Evolutionary conservation across 2,329 filamentous ascomycete genomes (phyloP).

Genomic region (Tolypocladium ovalisporum): DNA sequence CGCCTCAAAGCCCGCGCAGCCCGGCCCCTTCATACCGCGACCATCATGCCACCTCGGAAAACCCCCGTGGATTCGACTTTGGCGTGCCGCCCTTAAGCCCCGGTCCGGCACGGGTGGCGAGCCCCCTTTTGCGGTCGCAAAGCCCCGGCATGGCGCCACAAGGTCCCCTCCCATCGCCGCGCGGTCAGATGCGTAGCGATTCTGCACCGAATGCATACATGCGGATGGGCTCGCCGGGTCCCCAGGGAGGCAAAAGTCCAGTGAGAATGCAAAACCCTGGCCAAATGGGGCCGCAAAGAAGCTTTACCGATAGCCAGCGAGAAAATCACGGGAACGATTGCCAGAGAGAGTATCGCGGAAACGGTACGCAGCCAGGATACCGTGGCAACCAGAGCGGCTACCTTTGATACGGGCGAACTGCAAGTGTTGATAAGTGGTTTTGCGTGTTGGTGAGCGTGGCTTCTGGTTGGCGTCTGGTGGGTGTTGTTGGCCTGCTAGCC

Average conservation of each 20-base stretch:
- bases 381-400: background rate
- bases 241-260: slow-evolving; percentile 5
- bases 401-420: background rate
- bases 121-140: slow-evolving; percentile 1
- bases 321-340: background rate
- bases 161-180: slow-evolving; percentile 1
- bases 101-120: background rate
- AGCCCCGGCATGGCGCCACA: slow-evolving; percentile 2
- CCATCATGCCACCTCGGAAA: background rate
- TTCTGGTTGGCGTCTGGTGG: background rate
- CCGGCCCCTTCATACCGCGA: slow-evolving; percentile 2
- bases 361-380: background rate
- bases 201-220: slow-evolving; percentile 2
- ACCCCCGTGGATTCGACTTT: slow-evolving; percentile 7
- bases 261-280: slow-evolving; percentile 6
- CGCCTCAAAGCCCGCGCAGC: slow-evolving; percentile 1
- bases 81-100: slow-evolving; percentile 5
- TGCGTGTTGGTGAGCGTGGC: background rate
- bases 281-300: slow-evolving; percentile 2
- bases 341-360: background rate
- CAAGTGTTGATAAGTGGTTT: background rate
- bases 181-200: slow-evolving; percentile 2
- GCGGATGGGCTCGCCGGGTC: slow-evolving; percentile 7
- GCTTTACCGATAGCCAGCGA: slow-evolving; percentile 5
- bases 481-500: background rate